Evolutionary conservation across 305 asterid genomes (phyloP), one percentile per base, ranked within the genome.

Genomic region (Plantago coronopus): DNA sequence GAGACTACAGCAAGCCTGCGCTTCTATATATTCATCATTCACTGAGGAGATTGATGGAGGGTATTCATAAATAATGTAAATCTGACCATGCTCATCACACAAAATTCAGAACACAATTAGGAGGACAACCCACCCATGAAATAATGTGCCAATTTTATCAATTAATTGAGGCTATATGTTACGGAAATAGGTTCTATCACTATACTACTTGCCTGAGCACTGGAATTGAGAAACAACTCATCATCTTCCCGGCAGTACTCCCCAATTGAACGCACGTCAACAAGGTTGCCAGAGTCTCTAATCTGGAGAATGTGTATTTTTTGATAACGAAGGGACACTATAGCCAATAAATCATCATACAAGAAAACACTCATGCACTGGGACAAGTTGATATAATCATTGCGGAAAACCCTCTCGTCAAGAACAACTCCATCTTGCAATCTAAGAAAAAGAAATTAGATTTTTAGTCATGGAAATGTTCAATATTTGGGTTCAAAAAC

Each of bases 221-320:
- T 83, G 65, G 95, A 89, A 76, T 73, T 79, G 65, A 87, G 87
- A 71, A 89, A 93, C 59, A 93, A 94, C 74, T 89, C 99, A 73
- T 93, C 99, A 69, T 93, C 97, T 78, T 93, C 99, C 58, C 74
- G 82, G 75, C 95, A 93, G 71, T 86, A 87, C 59, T 89, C 91
- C 58, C 99, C 99, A 59, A 93, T 85, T 7, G 83, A 78, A 60
- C 91, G 80, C 60, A 89, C 83, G 53, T 89, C 88, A 20, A 89
- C 98, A 57, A 93, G 91, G 69, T 79, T 74, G 23, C 99, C 99
- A 46, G 97, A 89, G 62, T 93, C 99, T 72, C 91, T 85, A 46
- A 93, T 82, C 80, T 93, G 99, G 50, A 93, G 86, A 77, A 93
- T 81, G 81, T 93, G 97, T 74, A 93, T 87, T 74, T 79, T 85